phyloP scores from a whole-genome alignment of 108 stramenopile species.

The Conticribra weissflogii region DNA sequence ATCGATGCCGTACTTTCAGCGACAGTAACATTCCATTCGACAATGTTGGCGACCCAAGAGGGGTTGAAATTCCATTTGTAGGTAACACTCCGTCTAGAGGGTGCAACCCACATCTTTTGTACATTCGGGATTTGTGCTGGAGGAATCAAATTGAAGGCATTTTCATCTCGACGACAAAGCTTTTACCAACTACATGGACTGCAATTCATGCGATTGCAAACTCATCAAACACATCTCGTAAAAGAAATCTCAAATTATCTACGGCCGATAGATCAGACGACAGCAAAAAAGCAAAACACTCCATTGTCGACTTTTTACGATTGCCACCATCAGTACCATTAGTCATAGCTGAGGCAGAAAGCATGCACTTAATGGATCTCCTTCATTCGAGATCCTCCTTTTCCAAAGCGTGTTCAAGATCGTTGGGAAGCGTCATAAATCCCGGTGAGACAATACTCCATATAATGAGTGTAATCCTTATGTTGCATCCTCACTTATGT shows the following conservation, averaged over 20 bases:
- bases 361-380: conserved; percentile 10
- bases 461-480: background rate
- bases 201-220: conserved; percentile 19
- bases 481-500: background rate
- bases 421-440: conserved; percentile 60
- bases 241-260: no score
- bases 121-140: conserved; percentile 2
- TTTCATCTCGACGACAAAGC: background rate
- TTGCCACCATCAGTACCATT: conserved; percentile 26
- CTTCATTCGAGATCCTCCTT: conserved; percentile 51
- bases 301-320: conserved; percentile 26
- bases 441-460: conserved; percentile 57
- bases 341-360: conserved; percentile 25
- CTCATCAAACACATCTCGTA: no score
- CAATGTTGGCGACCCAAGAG: background rate
- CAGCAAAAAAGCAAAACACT: no score
- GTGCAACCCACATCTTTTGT: background rate
- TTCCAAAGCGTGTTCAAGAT: conserved; percentile 58
- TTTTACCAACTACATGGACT: conserved; percentile 21
- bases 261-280: no score
- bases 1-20: background rate
- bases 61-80: no score
- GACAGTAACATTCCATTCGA: background rate
- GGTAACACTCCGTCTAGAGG: background rate
- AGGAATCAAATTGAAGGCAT: background rate